Base-by-base conservation (phyloP, 768 basidiomycete genomes). In the Hericium coralloides region DNA sequence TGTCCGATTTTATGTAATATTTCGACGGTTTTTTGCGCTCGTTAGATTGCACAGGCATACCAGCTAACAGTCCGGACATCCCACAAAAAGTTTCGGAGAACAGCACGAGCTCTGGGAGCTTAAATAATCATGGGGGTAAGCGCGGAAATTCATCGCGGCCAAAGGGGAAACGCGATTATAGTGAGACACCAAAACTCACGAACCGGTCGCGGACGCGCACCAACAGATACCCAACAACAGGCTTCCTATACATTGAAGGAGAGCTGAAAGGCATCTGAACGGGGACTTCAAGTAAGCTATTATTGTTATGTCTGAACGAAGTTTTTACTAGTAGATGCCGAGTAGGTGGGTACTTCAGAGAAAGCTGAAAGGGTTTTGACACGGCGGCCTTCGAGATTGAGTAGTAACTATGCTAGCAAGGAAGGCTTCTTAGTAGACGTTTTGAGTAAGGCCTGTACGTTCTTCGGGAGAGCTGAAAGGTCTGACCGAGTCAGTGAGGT, bases 181-280 rank as follows among this genome's bases (percentile, higher is more conserved):
- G 68, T 69, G 68, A n/a, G 68, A 69, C 65, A 64, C 60, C 59
- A 49, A 51, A 58, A 64, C 63, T 68, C 67, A 69, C 64, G 58
- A n/a, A 62, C 61, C 67, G 55, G 56, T 59, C 58, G 62, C 56
- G n/a, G 38, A 55, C 58, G 18, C 45, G 65, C 65, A 61, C n/a
- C 51, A 62, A 63, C 63, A 60, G n/a, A 57, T 58, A 62, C n/a
- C 70, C 65, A 62, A 65, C 61, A 66, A 48, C 53, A 48, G 41
- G 56, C 51, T 63, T 68, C 64, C 67, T 69, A 67, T 65, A 64
- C 65, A 67, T n/a, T 65, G 68, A 64, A 64, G 64, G 65, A 64
- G 57, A 62, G 60, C 59, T n/a, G 61, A 61, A 65, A 61, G 62
- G 59, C 59, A 49, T 47, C 55, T 52, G 25, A 39, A 26, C 49